Base-by-base conservation (phyloP, 257 asterid genomes). In the Anisodus tanguticus region DNA sequence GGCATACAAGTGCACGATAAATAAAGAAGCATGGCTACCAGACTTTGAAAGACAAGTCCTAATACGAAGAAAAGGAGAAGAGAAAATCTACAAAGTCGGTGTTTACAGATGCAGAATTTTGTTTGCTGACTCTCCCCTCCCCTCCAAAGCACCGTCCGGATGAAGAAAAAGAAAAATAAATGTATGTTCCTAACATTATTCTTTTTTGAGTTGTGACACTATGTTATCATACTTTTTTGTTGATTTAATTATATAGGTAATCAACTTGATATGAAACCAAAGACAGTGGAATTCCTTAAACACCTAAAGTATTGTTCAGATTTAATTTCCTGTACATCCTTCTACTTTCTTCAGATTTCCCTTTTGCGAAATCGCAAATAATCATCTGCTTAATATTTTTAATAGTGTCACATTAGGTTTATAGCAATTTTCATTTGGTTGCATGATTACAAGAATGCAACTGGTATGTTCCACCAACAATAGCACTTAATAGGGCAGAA, bases 401-500 rank as follows among this genome's bases (percentile, higher is more conserved):
- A 71, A 15, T 43, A n/a, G 79, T 17, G 57, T 17, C 79, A 68
- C 51, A 15, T 66, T 26, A 43, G 9, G 15, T 10, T 70, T 41
- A 12, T 4, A 43, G 37, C 37, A 17, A 70, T 43, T 8, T 71
- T 71, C 79, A 71, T 71, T 43, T 19, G 39, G 80, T 2, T 6
- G 19, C 0, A n/a, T 19, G 80, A 47, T 74, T 11, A 19, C 80
- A 72, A 72, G 80, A n/a, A 47, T 74, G 80, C 43, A 74, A 22
- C 19, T 10, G 41, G 41, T 22, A 11, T 10, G 16, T 0, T 19
- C 47, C 54, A 10, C 59, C 41, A 22, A 10, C 6, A 74, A 49
- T 49, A 15, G 60, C 19, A 74, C 17, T 74, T 74, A 26, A 22
- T 74, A 74, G 19, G 51, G 22, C 13, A 19, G 80, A 74, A 74